A percentile compares a stretch with the other conserved stretches of the same genome.
Evolutionary conservation across 2,329 filamentous ascomycete genomes (phyloP).

Genomic region (Periconia sp.): DNA sequence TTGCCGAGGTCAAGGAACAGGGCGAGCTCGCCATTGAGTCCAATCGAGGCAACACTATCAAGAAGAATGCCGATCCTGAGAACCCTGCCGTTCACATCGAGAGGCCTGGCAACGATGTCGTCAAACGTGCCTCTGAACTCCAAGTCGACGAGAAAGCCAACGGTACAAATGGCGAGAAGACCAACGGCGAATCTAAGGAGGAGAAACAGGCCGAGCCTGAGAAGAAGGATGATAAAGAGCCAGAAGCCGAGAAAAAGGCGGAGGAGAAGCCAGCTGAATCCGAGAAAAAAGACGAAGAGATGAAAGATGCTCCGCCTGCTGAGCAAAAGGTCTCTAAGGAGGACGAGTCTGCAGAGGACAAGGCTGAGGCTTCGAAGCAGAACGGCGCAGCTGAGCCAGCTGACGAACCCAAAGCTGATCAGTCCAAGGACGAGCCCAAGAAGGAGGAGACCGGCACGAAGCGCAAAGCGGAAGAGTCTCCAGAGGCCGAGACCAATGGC

Average conservation of each 20-base stretch:
- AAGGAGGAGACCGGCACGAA: conserved; percentile 46
- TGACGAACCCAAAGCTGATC: conserved; percentile 33
- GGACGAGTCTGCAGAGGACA: conserved; percentile 35
- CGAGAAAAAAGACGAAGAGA: conserved; percentile 47
- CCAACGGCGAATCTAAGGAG: conserved; percentile 45
- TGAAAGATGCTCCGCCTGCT: conserved; percentile 32
- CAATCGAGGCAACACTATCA: conserved; percentile 68
- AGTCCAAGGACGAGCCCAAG: conserved; percentile 36
- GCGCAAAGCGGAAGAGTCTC: conserved; percentile 36
- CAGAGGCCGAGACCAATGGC: conserved; percentile 27
- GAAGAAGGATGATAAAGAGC: conserved; percentile 40
- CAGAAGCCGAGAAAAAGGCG: conserved; percentile 25
- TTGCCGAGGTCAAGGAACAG: conserved; percentile 62
- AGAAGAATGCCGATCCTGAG: conserved; percentile 65
- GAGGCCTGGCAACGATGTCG: conserved; percentile 67
- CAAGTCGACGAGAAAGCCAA: conserved; percentile 57
- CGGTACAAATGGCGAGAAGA: conserved; percentile 35
- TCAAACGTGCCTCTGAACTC: conserved; percentile 67
- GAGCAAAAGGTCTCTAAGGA: conserved; percentile 28
- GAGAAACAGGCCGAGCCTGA: conserved; percentile 33
- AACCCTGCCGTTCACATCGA: conserved; percentile 67
- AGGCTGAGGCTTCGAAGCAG: conserved; percentile 33
- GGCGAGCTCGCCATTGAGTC: conserved; percentile 67
- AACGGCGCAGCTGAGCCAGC: conserved; percentile 26
- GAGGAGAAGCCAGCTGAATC: conserved; percentile 30